Base-by-base conservation (phyloP, 2,329 filamentous ascomycete genomes). In the Calcarisporium arbuscula region DNA sequence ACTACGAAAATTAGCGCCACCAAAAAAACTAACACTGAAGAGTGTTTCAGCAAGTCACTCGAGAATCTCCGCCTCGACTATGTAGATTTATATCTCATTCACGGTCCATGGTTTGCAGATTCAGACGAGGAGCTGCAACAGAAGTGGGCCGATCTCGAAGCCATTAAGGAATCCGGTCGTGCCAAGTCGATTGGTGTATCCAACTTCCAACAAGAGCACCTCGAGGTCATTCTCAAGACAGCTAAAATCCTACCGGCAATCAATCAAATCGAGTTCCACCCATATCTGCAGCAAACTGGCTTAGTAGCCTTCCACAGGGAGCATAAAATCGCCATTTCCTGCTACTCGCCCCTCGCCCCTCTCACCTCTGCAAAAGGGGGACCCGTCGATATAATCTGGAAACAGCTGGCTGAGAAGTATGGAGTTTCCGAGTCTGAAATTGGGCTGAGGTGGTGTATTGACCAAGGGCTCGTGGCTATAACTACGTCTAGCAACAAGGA, bases 241-340 rank as follows among this genome's bases (percentile, higher is more conserved):
- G 78, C 79, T 32, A 72, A 70, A 46, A 55, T 82, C 40, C 53
- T 65, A 4, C 85, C 85, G 1, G 78, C 74, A 6, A 72, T 84
- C 42, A 89, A 90, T 63, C 85, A 92, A 67, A 83, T 90, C 51
- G 85, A 90, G 64, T 80, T 75, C 51, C 82, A 92, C 58, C 83
- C 85, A 0, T 85, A 86, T 54, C 65, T 84, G 33, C 80, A 83
- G 58, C 80, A 82, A 53, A 67, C 65, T 6, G 64, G 68, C 38
- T 62, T 84, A 10, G 35, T 83, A 20, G 57, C 64, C 12, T 84
- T 73, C 58, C 72, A 71, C 54, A 67, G 66, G 46, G 56, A 70
- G 49, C 61, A 80, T 48, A 57, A 63, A 35, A 82, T 85, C 42
- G 69, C 72, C 5, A 54, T 72, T 4, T 60, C 68, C 6, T 70